These are phyloP conservation scores for Chloromonas sp. DNA, from an alignment of 163 green algal genomes.

Conservation along the genomic window DNA sequence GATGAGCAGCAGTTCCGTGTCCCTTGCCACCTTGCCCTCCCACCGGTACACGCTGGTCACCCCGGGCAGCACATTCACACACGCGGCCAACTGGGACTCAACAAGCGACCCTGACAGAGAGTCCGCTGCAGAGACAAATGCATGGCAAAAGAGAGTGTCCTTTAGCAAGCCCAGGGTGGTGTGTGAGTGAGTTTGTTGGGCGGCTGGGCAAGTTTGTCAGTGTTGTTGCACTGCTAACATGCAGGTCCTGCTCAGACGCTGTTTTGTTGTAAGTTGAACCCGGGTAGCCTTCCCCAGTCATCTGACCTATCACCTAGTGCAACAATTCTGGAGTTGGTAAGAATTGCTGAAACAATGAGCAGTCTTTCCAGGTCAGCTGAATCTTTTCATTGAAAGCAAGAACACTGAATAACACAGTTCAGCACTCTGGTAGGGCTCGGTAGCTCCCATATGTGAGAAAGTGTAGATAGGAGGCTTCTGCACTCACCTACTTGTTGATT, in stretches of 20 bases:
- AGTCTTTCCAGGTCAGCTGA: neutral
- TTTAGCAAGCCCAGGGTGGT: neutral
- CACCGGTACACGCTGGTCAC: constrained; percentile 58
- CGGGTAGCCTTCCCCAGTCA: neutral
- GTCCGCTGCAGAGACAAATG: neutral
- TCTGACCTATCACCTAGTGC: neutral
- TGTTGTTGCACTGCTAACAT: neutral
- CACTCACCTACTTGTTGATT: neutral
- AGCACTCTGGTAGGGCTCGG: neutral
- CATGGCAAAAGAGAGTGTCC: neutral
- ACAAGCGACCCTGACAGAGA: constrained; percentile 35
- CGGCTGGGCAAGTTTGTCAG: neutral
- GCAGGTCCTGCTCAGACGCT: neutral
- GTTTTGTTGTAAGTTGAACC: no score
- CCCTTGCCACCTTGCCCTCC: constrained; percentile 58
- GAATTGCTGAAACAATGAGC: no score
- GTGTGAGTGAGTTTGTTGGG: neutral
- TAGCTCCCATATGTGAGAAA: neutral
- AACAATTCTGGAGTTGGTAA: no score
- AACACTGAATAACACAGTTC: neutral
- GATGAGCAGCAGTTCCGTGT: constrained; percentile 64
- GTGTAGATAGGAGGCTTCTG: no score
- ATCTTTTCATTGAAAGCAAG: neutral
- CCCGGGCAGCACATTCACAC: constrained; percentile 68
- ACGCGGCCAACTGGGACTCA: constrained; percentile 54